Evolutionary conservation across 306 rosid genomes (phyloP).

Genomic region (Arachis hypogaea): DNA sequence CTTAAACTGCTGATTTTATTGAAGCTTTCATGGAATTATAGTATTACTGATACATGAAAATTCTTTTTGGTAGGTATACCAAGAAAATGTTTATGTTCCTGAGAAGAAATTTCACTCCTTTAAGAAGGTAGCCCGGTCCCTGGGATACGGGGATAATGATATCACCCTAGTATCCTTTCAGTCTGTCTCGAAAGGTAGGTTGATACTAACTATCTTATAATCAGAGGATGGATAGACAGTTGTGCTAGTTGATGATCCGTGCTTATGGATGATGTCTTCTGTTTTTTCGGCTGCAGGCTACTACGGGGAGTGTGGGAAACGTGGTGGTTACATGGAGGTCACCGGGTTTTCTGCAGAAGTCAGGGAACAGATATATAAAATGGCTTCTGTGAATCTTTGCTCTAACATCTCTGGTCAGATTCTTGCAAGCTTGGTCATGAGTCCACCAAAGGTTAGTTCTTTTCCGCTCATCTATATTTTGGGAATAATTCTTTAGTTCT

Average conservation of each 20-base stretch:
- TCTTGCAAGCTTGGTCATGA: slow-evolving; percentile 89
- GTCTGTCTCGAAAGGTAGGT: slow-evolving; percentile 87
- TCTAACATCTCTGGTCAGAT: slow-evolving; percentile 91
- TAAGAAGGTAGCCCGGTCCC: slow-evolving; percentile 77
- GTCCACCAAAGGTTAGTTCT: slow-evolving; percentile 81
- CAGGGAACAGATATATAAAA: slow-evolving; percentile 86
- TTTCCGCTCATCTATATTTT: slow-evolving; percentile 18
- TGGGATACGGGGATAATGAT: slow-evolving; percentile 83
- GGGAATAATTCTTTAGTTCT: not conserved
- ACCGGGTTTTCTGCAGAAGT: slow-evolving; percentile 81
- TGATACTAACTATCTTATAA: not conserved
- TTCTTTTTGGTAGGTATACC: slow-evolving; percentile 68
- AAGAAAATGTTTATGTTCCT: slow-evolving; percentile 79
- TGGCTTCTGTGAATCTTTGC: slow-evolving; percentile 90
- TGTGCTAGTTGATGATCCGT: not conserved
- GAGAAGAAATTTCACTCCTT: slow-evolving; percentile 88
- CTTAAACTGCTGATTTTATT: not conserved
- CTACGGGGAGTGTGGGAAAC: slow-evolving; percentile 90
- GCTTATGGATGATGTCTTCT: slow-evolving; percentile 20
- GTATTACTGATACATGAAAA: not conserved
- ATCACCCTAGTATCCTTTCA: slow-evolving; percentile 80
- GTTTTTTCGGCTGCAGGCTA: slow-evolving; percentile 55
- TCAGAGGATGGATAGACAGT: not conserved
- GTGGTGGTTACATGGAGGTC: slow-evolving; percentile 96
- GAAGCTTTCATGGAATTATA: slow-evolving; percentile 1